These are phyloP conservation scores for Cystofilobasidium capitatum DNA, from an alignment of 768 basidiomycete genomes.

Conservation along the genomic window DNA sequence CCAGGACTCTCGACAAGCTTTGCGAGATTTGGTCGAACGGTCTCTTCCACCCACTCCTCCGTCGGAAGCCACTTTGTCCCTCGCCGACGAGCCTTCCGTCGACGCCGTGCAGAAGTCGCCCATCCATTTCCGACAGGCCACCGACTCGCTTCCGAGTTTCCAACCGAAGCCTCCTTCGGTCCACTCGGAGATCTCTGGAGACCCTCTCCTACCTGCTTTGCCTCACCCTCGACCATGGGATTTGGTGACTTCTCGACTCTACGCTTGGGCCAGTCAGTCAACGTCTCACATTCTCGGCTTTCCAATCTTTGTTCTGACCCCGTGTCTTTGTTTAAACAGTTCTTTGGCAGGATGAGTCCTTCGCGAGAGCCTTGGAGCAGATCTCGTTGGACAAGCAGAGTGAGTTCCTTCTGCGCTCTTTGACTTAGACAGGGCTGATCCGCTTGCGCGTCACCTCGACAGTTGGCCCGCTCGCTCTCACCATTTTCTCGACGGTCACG, in stretches of 20 bases:
- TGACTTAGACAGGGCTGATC: too few relatives aligned
- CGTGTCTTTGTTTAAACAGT: conserved; percentile 13
- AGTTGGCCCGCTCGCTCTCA: conserved; percentile 36
- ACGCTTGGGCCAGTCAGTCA: conserved; percentile 34
- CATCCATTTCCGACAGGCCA: background rate
- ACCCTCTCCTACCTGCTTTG: conserved; percentile 24
- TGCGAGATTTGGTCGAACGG: background rate
- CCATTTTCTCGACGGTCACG: conserved; percentile 38
- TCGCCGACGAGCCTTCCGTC: background rate
- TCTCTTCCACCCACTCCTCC: background rate
- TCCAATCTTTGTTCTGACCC: background rate
- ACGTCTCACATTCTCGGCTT: background rate
- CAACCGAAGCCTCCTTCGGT: background rate
- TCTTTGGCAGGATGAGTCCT: conserved; percentile 36
- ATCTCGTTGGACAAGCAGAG: conserved; percentile 36
- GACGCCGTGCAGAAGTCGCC: background rate
- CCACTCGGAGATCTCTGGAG: conserved; percentile 4
- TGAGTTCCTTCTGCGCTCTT: background rate
- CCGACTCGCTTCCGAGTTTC: too few relatives aligned
- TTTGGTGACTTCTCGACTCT: conserved; percentile 36
- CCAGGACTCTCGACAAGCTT: background rate
- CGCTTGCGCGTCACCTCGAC: too few relatives aligned
- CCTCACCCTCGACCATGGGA: conserved; percentile 35
- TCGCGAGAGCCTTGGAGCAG: conserved; percentile 33
- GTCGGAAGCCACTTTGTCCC: background rate